phyloP scores from a whole-genome alignment of 331 rosid species.

The Malus hybrid region DNA sequence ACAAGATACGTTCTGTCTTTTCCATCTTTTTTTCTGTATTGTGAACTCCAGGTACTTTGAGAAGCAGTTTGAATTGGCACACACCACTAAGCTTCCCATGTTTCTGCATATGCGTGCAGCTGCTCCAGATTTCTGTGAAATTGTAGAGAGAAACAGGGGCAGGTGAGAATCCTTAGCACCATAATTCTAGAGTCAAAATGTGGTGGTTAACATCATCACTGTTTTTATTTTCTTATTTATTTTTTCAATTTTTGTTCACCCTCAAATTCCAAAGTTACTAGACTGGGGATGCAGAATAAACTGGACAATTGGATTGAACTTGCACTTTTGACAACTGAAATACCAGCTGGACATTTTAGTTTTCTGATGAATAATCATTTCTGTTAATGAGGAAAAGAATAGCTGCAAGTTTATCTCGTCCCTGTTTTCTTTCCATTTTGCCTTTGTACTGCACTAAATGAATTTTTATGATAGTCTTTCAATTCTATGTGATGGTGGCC shows the following conservation, averaged over 20 bases:
- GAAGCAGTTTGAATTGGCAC: slow-evolving; percentile 89
- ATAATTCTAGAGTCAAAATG: slow-evolving; percentile 5
- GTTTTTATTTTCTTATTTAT: background rate
- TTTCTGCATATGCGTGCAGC: slow-evolving; percentile 97
- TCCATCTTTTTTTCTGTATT: background rate
- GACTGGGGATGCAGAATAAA: background rate
- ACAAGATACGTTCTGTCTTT: background rate
- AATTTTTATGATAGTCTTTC: background rate
- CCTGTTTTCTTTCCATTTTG: no score
- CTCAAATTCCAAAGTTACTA: background rate
- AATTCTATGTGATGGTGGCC: slow-evolving; percentile 1
- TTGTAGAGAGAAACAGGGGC: slow-evolving; percentile 63
- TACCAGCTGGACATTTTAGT: background rate
- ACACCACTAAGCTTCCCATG: slow-evolving; percentile 79
- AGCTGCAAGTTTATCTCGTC: background rate
- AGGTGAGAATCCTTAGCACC: slow-evolving; percentile 44
- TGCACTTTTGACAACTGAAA: background rate
- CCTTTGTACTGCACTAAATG: no score
- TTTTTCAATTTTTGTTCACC: background rate
- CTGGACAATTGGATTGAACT: background rate
- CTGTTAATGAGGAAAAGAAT: background rate
- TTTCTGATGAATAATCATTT: background rate
- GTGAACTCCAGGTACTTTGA: slow-evolving; percentile 66
- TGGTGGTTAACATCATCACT: background rate
- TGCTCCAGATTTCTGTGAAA: slow-evolving; percentile 82